Conservation (phyloP, 306 rosid species). For the Ochetophila trinervis region DNA sequence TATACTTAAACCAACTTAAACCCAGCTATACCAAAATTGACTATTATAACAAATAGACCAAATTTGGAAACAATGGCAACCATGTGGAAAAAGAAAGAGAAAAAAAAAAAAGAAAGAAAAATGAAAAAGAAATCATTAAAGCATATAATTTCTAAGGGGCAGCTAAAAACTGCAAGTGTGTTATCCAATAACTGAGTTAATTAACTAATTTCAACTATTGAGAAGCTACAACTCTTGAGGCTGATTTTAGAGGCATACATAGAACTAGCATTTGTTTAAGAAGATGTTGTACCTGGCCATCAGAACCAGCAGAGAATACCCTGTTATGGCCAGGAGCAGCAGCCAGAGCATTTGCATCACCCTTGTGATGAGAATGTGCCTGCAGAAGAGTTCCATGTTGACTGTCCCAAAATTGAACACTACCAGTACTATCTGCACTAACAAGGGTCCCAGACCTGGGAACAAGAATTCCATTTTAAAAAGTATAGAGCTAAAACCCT, state of each 20-base stretch:
- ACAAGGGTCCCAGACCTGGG: constrained; percentile 90
- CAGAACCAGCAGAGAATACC: constrained; percentile 95
- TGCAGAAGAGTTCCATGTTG: constrained; percentile 78
- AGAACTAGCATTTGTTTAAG: background rate
- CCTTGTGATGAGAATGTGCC: constrained; percentile 77
- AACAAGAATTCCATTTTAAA: constrained; percentile 24
- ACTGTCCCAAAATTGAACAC: constrained; percentile 95
- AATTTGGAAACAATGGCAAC: background rate
- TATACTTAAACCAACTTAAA: too few relatives aligned
- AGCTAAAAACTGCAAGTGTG: background rate
- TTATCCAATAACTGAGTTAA: background rate
- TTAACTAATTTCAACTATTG: background rate
- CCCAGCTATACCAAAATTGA: too few relatives aligned
- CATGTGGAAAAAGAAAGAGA: too few relatives aligned
- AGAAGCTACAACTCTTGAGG: background rate
- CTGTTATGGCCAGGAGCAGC: constrained; percentile 77
- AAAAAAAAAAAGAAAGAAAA: background rate
- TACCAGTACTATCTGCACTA: constrained; percentile 95
- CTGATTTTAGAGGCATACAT: background rate
- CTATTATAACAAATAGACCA: too few relatives aligned
- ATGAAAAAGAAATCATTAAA: too few relatives aligned
- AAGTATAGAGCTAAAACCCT: constrained; percentile 8
- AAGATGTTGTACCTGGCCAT: constrained; percentile 75
- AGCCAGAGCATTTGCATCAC: constrained; percentile 80
- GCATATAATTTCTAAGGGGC: too few relatives aligned